Conservation (phyloP, 805 yeast genomes). For the Debaryomyces maramus region DNA sequence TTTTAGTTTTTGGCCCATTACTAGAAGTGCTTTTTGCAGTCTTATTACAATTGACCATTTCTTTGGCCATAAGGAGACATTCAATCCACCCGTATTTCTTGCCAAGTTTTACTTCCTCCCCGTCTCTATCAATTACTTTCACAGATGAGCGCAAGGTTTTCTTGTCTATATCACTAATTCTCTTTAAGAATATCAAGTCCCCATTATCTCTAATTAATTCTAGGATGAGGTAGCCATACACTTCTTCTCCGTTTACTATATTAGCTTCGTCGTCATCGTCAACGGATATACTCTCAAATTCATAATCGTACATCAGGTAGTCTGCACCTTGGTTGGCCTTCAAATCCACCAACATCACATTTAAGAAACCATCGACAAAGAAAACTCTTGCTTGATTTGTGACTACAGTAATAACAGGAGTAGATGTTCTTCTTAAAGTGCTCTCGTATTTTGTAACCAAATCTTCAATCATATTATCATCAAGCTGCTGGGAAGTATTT, state of each 20-base stretch:
- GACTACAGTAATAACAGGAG: slow-evolving; percentile 38
- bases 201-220: slow-evolving; percentile 58
- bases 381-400: slow-evolving; percentile 43
- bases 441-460: slow-evolving; percentile 26
- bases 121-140: slow-evolving; percentile 29
- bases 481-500: slow-evolving; percentile 18
- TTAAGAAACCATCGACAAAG: slow-evolving; percentile 34
- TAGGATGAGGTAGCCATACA: slow-evolving; percentile 62
- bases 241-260: slow-evolving; percentile 38
- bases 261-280: slow-evolving; percentile 19
- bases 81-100: slow-evolving; percentile 64
- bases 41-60: slow-evolving; percentile 34
- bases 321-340: slow-evolving; percentile 44
- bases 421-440: slow-evolving; percentile 19
- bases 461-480: slow-evolving; percentile 32
- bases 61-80: slow-evolving; percentile 64
- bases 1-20: slow-evolving; percentile 13
- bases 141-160: slow-evolving; percentile 22
- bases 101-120: slow-evolving; percentile 46
- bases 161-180: slow-evolving; percentile 39
- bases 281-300: slow-evolving; percentile 48
- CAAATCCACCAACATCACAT: slow-evolving; percentile 40
- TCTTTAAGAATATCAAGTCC: slow-evolving; percentile 54
- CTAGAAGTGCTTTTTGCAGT: slow-evolving; percentile 12
- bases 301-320: slow-evolving; percentile 79